Evolutionary conservation across 371 early-diverging fungal genomes (phyloP), one percentile per base, ranked within the genome.

Genomic region (Zychaea mexicana): DNA sequence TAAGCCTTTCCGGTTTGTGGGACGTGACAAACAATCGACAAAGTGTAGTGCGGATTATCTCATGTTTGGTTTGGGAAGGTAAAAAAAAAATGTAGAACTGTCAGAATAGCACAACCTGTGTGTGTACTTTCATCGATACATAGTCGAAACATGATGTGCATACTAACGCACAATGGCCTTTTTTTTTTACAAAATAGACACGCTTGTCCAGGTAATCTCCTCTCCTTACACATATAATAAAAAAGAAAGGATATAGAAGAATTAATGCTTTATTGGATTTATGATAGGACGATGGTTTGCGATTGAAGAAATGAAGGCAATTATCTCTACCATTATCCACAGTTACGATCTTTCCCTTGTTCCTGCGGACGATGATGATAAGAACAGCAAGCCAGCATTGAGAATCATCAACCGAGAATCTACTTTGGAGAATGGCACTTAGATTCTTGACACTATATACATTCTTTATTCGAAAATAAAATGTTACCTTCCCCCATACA

Each of bases 41-140:
- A 80, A 79, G 52, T 63, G 77, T 24, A 68, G 72, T 8, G 38
- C 54, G 0, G 79, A 83, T 36, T 81, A 68, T 61, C 28, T 84
- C 2, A 1, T 62, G 1, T 88, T 85, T 66, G 88, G 88, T 21
- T 68, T 84, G 61, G 88, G 88, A 69, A 82, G 69, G 69, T 77
- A 69, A 65, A 61, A 55, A 19, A 15, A 28, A n/a, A n/a, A n/a
- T n/a, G n/a, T n/a, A n/a, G n/a, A n/a, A n/a, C n/a, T n/a, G n/a
- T n/a, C n/a, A n/a, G n/a, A n/a, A n/a, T n/a, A n/a, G n/a, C n/a
- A n/a, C n/a, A n/a, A n/a, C n/a, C n/a, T n/a, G n/a, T n/a, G n/a
- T n/a, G n/a, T n/a, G n/a, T n/a, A n/a, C n/a, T n/a, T n/a, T n/a
- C n/a, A n/a, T n/a, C n/a, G n/a, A n/a, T n/a, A n/a, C n/a, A n/a